Base-by-base conservation (phyloP, 1,284 basidiomycete species). In the Thelephora terrestris region DNA sequence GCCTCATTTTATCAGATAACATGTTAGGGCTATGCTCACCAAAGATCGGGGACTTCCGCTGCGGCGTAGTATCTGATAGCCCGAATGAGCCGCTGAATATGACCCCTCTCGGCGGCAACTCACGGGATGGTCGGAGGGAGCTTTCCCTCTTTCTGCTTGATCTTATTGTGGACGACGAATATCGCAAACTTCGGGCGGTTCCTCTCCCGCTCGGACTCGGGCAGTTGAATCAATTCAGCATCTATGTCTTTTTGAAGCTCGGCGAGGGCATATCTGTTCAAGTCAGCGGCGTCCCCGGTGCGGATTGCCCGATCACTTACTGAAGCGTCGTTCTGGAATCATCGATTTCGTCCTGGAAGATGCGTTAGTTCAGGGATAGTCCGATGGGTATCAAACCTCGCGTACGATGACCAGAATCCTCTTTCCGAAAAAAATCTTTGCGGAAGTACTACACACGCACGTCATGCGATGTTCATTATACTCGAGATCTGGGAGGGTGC, bases 111-210 rank as follows among this genome's bases (percentile, higher is more conserved):
- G 16, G 25, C 7, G 45, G 25, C 40, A n/a, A 68, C 79, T 58
- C 61, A 92, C 81, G 75, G 76, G 38, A 78, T 71, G 47, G 76
- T 75, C 4, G 67, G 57, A 7, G 91, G 87, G 42, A 97, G 66
- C 39, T 76, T 65, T 23, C 79, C 91, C 38, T 81, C 64, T 69
- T 97, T 97, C 40, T 74, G 71, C 70, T 95, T 95, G 53, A 81
- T 71, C 70, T 96, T 96, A 74, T 96, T 95, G 69, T 96, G 92
- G 16, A 97, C 93, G 35, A 95, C 92, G 61, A 96, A 97, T 55
- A 95, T 73, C 2, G 79, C 91, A 53, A 96, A 90, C 64, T 86
- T 74, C 38, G 93, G 92, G 52, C 81, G 78, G 49, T 85, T 68
- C 2, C 74, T 75, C 25, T 82, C 81, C 49, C 87, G 80, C 60